Base-by-base conservation (phyloP, 1,284 basidiomycete genomes). In the Ustilago curta region DNA sequence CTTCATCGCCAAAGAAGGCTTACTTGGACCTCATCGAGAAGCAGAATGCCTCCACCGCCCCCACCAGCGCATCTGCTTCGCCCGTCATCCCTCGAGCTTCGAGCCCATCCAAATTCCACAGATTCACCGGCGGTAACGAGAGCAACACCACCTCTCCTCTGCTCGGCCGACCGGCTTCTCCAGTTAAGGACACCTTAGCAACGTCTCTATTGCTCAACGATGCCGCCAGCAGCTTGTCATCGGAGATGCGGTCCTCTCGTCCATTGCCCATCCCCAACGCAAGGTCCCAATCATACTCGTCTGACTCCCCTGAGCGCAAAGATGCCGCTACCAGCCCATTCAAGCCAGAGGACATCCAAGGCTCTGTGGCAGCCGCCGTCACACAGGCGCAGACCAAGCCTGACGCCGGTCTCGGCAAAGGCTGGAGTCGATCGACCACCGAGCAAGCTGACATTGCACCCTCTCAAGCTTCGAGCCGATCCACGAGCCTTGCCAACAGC, bases 311-410 rank as follows among this genome's bases (percentile, higher is more conserved):
- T 3, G 61, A 64, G 45, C 57, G 70, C 18, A 76, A 76, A 45
- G 68, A 77, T 58, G 70, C 59, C 12, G 63, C 77, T 29, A 79
- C 77, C 12, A 77, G 75, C 29, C 77, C 77, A 2, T 50, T 79
- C 57, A 77, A 77, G 53, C 47, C 49, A 9, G 70, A 76, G 23
- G 70, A 79, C 48, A 54, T 73, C 14, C 54, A 42, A 1, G 53
- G 37, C 11, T 47, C 75, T 19, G 47, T 56, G 23, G 45, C 59
- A 12, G 43, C 61, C n/a, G 44, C 47, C 27, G 59, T 40, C 35
- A 18, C 54, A 5, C 43, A 49, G 11, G 43, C 19, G 31, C 65
- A 66, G 55, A 25, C 35, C 27, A 61, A 68, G 43, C 49, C 50
- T 29, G 58, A 64, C 39, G 31, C 9, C 25, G 61, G 58, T 19